phyloP scores from a whole-genome alignment of 371 early-diverging fungal species.

The Mortierella sp. region DNA sequence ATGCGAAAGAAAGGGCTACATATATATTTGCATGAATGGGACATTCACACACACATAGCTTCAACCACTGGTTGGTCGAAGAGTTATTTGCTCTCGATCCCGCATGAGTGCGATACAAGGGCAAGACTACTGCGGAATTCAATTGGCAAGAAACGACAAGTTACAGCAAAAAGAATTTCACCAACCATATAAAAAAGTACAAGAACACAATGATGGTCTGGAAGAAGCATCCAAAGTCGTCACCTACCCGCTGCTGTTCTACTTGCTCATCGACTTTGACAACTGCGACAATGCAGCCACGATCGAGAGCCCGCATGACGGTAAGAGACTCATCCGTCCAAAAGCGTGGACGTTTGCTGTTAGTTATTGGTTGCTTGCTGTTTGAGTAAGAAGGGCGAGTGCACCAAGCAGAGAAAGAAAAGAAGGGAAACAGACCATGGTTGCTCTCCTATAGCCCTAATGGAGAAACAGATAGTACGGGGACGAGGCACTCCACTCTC shows the following conservation, averaged over 20 bases:
- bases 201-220: no score
- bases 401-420: not conserved
- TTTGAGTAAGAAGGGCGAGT: not conserved
- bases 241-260: not conserved
- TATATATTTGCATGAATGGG: no score
- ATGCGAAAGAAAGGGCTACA: no score
- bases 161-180: no score
- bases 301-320: not conserved
- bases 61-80: no score
- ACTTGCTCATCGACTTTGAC: not conserved
- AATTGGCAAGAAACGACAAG: no score
- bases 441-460: not conserved
- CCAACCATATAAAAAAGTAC: no score
- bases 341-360: not conserved
- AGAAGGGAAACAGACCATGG: not conserved
- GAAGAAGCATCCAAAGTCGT: no score
- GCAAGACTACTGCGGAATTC: no score
- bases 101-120: no score
- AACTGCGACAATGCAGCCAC: not conserved
- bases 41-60: no score
- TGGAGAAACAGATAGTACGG: not conserved
- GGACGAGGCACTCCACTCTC: slow-evolving; percentile 1
- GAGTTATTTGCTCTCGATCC: no score
- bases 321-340: not conserved
- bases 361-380: not conserved